Evolutionary conservation across 2,329 filamentous ascomycete genomes (phyloP).

Genomic region (Blastomyces emzantsi): DNA sequence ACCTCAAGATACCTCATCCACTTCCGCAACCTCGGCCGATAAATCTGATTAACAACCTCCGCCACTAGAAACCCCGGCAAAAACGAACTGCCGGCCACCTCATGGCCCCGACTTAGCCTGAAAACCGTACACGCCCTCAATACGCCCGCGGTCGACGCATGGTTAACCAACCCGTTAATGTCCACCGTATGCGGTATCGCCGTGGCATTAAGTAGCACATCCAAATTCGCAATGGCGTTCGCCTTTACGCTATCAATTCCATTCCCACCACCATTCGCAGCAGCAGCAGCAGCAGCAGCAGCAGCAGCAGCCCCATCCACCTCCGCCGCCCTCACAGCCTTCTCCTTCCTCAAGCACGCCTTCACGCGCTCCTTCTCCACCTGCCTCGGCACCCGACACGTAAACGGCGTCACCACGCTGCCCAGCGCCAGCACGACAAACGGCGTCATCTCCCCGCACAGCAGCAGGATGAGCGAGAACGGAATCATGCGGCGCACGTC

Average conservation of each 20-base stretch:
- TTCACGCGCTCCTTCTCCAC: constrained; percentile 47
- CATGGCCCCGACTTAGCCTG: constrained; percentile 27
- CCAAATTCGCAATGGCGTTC: constrained; percentile 5
- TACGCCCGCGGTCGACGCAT: constrained; percentile 21
- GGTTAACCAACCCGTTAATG: constrained; percentile 16
- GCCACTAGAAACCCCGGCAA: constrained; percentile 27
- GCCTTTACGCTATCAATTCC: constrained; percentile 10
- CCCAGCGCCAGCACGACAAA: constrained; percentile 63
- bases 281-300: constrained; percentile 17
- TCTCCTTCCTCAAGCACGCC: constrained; percentile 39
- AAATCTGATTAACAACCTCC: constrained; percentile 35
- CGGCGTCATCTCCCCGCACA: constrained; percentile 82
- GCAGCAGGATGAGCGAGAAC: constrained; percentile 64
- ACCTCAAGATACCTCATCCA: constrained; percentile 55
- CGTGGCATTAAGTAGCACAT: constrained; percentile 9
- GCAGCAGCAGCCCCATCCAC: constrained; percentile 16
- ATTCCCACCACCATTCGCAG: not conserved
- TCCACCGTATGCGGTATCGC: constrained; percentile 7
- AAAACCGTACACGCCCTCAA: constrained; percentile 30
- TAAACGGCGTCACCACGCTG: constrained; percentile 62
- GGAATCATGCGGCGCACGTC: constrained; percentile 70
- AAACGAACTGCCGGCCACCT: constrained; percentile 1
- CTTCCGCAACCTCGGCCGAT: constrained; percentile 46
- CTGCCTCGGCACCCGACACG: constrained; percentile 75
- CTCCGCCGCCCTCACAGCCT: constrained; percentile 19